Evolutionary conservation across 2,329 filamentous ascomycete genomes (phyloP).

Genomic region (Colletotrichum sp.): DNA sequence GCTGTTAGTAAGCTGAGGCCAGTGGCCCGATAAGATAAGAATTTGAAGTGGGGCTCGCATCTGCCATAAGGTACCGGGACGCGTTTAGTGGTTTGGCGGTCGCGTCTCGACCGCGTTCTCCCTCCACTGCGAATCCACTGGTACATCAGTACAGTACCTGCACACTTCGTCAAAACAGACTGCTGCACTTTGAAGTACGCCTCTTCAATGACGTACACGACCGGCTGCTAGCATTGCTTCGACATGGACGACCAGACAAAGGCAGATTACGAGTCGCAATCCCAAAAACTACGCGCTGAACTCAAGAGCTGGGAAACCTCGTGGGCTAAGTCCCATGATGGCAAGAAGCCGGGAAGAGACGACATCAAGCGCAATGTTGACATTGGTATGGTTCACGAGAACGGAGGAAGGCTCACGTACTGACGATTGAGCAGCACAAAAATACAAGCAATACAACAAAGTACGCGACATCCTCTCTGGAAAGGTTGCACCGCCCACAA

Average conservation of each 20-base stretch:
- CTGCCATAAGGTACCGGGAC: neutral
- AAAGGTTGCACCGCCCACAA: slow-evolving; percentile 49
- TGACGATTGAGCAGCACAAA: slow-evolving; percentile 55
- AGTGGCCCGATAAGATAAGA: neutral
- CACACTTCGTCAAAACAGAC: neutral
- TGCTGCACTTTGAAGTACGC: neutral
- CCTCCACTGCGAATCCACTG: neutral
- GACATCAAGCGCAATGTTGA: slow-evolving; percentile 77
- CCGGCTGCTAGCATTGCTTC: neutral
- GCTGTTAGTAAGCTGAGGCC: neutral
- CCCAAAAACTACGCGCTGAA: slow-evolving; percentile 65
- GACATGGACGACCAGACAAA: slow-evolving; percentile 53
- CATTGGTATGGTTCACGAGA: slow-evolving; percentile 61
- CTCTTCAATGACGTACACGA: slow-evolving; percentile 8
- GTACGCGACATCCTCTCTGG: slow-evolving; percentile 64
- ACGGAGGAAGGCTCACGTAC: neutral
- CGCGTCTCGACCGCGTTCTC: slow-evolving; percentile 13
- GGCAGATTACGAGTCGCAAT: slow-evolving; percentile 53
- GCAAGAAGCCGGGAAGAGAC: slow-evolving; percentile 73
- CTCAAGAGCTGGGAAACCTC: slow-evolving; percentile 77
- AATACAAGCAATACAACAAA: slow-evolving; percentile 80
- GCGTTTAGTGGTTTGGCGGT: slow-evolving; percentile 17
- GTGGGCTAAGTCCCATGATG: slow-evolving; percentile 67
- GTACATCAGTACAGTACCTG: neutral
- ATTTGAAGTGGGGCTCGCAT: neutral